A percentile compares a stretch with the other conserved stretches of the same genome.
Evolutionary conservation across 2,329 filamentous ascomycete genomes (phyloP).

Genomic region (Diaporthe aspalathi): DNA sequence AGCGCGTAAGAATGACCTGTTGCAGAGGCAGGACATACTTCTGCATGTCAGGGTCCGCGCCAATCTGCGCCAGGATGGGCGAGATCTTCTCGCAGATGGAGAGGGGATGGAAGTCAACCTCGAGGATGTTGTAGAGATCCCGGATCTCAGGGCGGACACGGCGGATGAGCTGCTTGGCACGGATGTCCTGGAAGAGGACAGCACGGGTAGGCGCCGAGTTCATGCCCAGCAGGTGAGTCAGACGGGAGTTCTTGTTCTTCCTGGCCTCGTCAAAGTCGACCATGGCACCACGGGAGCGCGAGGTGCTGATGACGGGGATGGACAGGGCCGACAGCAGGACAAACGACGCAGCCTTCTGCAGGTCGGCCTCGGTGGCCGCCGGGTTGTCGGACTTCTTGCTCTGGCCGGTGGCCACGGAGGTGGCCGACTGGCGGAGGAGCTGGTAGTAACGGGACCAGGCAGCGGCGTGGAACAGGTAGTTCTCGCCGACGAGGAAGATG

Average conservation of each 20-base stretch:
- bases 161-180: conserved; percentile 94
- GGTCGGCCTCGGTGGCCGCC: conserved; percentile 85
- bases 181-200: conserved; percentile 92
- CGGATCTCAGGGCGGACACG: conserved; percentile 94
- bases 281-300: conserved; percentile 92
- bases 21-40: conserved; percentile 96
- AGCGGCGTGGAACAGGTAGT: conserved; percentile 98
- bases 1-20: conserved; percentile 96
- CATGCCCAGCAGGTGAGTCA: conserved; percentile 97
- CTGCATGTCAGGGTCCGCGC: conserved; percentile 93
- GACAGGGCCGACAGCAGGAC: conserved; percentile 93
- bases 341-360: conserved; percentile 94
- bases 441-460: conserved; percentile 98
- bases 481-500: conserved; percentile 98
- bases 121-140: conserved; percentile 97
- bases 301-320: conserved; percentile 99
- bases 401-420: conserved; percentile 84
- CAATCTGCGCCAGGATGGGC: conserved; percentile 93
- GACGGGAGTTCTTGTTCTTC: conserved; percentile 98
- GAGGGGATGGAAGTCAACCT: conserved; percentile 98
- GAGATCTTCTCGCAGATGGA: conserved; percentile 99
- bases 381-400: conserved; percentile 96
- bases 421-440: conserved; percentile 89
- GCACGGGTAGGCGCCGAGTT: conserved; percentile 86
- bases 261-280: conserved; percentile 96